Base-by-base conservation (phyloP, 805 yeast species). In the Pichia nanzhaoensis region DNA sequence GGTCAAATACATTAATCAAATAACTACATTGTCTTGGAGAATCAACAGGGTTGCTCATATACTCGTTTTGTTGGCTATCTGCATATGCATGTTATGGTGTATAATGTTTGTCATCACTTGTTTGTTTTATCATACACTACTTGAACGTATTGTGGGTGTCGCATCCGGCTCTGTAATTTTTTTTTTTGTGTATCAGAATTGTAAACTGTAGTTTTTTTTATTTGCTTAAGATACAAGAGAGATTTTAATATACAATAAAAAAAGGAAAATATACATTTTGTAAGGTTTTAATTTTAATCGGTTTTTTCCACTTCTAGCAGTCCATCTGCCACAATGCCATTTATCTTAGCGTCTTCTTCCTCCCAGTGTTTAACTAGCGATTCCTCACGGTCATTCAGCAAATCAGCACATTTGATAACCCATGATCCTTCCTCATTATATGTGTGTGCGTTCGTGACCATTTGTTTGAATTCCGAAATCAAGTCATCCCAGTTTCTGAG, bases 351-450 rank as follows among this genome's bases (percentile, higher is more conserved):
- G 17, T 41, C 48, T 37, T 46, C 45, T 10, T 19, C 43, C 12
- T 39, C 48, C 48, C 50, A 49, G 27, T 40, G 37, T 14, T 40
- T 40, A 14, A 61, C 20, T 19, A 46, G 47, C 20, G 54, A 53
- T 13, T 50, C 46, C 45, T 71, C 60, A 39, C 65, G 58, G 9
- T 61, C 52, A 47, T 75, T 78, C 52, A 77, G 64, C 4, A 54
- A 55, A 13, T 53, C 63, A 2, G 89, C 86, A 59, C 81, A 85
- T 24, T 69, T 67, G 52, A 74, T 80, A 13, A 83, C 81, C 57
- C 74, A 64, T 16, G 86, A 78, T 1, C 80, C 84, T 46, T 78
- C 83, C 60, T 79, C 82, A 56, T 83, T 83, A 59, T 81, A 83
- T 1, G 72, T 69, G 50, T 74, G 70, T n/a, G 89, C 89, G 55